Base-by-base conservation (phyloP, 2,329 filamentous ascomycete genomes). In the Talaromyces funiculosus region DNA sequence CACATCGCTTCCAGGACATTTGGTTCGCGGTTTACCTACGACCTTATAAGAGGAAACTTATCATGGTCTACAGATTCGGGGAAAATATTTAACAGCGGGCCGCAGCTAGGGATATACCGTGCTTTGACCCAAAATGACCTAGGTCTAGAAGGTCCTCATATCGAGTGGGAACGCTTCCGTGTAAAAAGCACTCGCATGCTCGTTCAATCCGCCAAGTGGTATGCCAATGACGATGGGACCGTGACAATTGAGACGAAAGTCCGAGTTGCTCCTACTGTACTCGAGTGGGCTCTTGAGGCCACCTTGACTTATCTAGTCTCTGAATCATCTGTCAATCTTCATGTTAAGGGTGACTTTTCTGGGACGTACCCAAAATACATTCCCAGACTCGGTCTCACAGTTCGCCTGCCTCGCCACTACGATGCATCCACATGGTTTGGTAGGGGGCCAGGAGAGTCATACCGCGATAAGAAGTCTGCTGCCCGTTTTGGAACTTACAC, bases 101-200 rank as follows among this genome's bases (percentile, higher is more conserved):
- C 18, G 67, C 72, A 42, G 69, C 71, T 57, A 64, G 70, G 35
- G 5, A 84, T 89, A 72, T 88, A 85, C 80, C 70, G 70, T 29
- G 65, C 70, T 14, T 68, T 69, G n/a, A 72, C 70, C 10, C 68
- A 72, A 58, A 72, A 72, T 57, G 70, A 72, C 45, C 58, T 66
- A 16, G 63, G 68, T 8, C 66, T 63, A 26, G 67, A 69, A 10
- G 77, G 82, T 3, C 64, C 65, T 22, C 64, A 65, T 7, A 51
- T 59, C 10, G 63, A 69, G 59, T 69, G 71, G 65, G 66, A 66
- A 10, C 64, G 64, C 18, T 70, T 66, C 42, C 66, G 68, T 22
- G 24, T 57, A 3, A 40, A 45, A 33, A 57, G 38, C 12, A 24
- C 26, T 33, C 40, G 38, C 18, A 33, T 43, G 54, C 40, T 57